A percentile compares a stretch with the other conserved stretches of the same genome.
Evolutionary conservation across 192 early-diverging fungal species (phyloP).

Genomic region (Podochytrium sp.): DNA sequence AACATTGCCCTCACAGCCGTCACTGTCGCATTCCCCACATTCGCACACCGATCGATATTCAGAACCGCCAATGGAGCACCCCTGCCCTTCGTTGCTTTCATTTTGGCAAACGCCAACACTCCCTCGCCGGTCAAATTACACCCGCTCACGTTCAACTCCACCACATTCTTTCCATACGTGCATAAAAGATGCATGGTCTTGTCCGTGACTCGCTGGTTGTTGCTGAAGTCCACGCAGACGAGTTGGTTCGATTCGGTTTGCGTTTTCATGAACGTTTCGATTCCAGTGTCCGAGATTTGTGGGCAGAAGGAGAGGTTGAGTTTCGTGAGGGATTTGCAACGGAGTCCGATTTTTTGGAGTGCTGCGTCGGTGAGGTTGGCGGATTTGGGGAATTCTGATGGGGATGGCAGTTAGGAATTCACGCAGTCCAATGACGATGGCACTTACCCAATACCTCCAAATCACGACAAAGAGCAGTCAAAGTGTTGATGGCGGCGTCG

Average conservation of each 20-base stretch:
- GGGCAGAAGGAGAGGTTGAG: conserved; percentile 18
- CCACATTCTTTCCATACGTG: neutral
- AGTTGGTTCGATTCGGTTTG: neutral
- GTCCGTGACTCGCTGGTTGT: conserved; percentile 7
- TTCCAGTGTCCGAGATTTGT: neutral
- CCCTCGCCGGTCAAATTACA: conserved; percentile 10
- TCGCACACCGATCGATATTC: conserved; percentile 3
- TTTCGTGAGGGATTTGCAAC: conserved; percentile 15
- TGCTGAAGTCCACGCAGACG: neutral
- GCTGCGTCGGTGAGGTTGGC: conserved; percentile 23
- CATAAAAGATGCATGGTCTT: neutral
- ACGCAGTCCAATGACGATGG: neutral
- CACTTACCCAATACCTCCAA: conserved; percentile 12
- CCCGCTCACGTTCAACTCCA: conserved; percentile 16
- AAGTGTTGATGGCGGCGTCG: neutral
- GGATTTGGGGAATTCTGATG: conserved; percentile 21
- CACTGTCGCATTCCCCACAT: conserved; percentile 15
- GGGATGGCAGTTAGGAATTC: neutral
- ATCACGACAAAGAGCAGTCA: conserved; percentile 18
- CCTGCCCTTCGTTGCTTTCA: neutral
- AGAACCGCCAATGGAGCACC: neutral
- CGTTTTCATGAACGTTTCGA: neutral
- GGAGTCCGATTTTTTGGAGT: conserved; percentile 9
- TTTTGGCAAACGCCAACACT: conserved; percentile 4
- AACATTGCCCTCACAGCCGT: neutral